Evolutionary conservation across 805 yeast species (phyloP).

Genomic region (Sugiyamaella lignohabitans): DNA sequence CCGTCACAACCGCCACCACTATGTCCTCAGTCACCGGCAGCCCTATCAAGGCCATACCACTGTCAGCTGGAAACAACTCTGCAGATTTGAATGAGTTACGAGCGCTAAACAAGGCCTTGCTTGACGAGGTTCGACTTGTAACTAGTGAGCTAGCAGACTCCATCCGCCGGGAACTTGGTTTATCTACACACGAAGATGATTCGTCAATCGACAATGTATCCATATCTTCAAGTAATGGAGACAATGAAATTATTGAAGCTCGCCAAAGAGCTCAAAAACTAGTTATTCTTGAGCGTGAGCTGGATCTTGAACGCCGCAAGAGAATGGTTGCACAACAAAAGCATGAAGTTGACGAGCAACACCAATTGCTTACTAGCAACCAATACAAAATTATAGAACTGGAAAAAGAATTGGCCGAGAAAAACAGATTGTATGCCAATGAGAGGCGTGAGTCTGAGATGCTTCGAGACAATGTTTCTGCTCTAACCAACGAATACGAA

Average conservation of each 20-base stretch:
- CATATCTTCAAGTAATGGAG: too few species aligned
- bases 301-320: conserved; percentile 30
- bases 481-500: conserved; percentile 27
- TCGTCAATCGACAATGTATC: conserved; percentile 1
- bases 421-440: conserved; percentile 17
- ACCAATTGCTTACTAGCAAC: conserved; percentile 5
- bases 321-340: conserved; percentile 24
- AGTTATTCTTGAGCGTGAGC: conserved; percentile 26
- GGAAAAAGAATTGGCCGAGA: conserved; percentile 27
- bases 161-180: conserved; percentile 31
- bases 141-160: conserved; percentile 34
- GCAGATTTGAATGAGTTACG: conserved; percentile 16
- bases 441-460: conserved; percentile 21
- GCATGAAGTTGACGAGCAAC: conserved; percentile 9
- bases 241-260: conserved; percentile 6
- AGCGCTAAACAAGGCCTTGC: conserved; percentile 20
- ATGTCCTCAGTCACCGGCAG: conserved; percentile 16
- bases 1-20: not conserved
- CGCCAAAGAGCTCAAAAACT: conserved; percentile 17
- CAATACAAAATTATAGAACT: conserved; percentile 22
- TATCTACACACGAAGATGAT: conserved; percentile 10
- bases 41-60: conserved; percentile 12
- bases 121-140: conserved; percentile 31
- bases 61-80: conserved; percentile 13
- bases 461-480: conserved; percentile 25